A percentile compares a stretch with the other conserved stretches of the same genome.
Evolutionary conservation across 192 early-diverging fungal genomes (phyloP).

Genomic region (Dimargaris cristalligena): DNA sequence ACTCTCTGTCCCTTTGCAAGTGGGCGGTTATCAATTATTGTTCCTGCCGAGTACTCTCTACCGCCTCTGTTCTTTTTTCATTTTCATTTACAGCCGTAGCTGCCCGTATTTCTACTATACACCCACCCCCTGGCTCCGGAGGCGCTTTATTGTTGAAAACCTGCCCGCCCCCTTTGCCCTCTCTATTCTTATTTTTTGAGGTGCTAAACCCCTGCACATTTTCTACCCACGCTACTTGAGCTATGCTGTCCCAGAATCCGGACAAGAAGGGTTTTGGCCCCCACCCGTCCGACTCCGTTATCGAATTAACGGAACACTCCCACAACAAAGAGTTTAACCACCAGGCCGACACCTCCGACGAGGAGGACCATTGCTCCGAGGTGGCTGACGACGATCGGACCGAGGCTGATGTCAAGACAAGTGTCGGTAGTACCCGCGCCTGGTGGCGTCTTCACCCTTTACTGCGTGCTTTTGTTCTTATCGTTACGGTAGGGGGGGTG

Average conservation of each 20-base stretch:
- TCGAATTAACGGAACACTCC: background rate
- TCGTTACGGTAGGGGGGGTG: constrained; percentile 31
- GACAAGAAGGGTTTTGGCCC: background rate
- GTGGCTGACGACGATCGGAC: constrained; percentile 18
- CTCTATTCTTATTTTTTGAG: background rate
- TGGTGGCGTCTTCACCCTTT: constrained; percentile 37
- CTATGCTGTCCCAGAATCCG: background rate
- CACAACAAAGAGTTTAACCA: background rate
- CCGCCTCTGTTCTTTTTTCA: too few relatives aligned
- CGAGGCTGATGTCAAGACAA: constrained; percentile 13
- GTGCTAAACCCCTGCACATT: background rate
- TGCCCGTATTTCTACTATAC: too few relatives aligned
- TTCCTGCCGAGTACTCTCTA: too few relatives aligned
- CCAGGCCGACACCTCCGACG: constrained; percentile 18
- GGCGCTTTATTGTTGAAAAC: too few relatives aligned
- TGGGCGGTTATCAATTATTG: too few relatives aligned
- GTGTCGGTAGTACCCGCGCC: constrained; percentile 13
- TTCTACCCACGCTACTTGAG: background rate
- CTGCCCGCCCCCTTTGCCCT: background rate
- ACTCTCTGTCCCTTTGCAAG: too few relatives aligned
- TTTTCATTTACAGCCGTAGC: too few relatives aligned
- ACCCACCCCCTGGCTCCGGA: too few relatives aligned
- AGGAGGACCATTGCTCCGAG: constrained; percentile 22
- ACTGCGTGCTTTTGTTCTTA: constrained; percentile 32
- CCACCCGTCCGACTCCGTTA: constrained; percentile 2